Base-by-base conservation (phyloP, 768 basidiomycete species). In the Naganishia randhawae region DNA sequence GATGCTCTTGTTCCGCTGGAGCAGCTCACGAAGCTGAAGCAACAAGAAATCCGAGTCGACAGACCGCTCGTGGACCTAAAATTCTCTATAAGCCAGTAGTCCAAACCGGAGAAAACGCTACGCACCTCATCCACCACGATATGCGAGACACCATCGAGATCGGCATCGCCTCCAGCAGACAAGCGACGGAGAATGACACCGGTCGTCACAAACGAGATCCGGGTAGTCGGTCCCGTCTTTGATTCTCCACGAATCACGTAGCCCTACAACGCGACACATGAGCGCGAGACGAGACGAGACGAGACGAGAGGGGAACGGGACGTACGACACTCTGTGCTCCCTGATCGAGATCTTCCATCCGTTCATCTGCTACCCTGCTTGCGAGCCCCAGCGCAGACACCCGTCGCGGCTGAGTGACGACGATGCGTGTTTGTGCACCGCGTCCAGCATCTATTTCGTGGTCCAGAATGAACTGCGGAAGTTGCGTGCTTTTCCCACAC, bases 51-150 rank as follows among this genome's bases (percentile, higher is more conserved):
- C 94, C 25, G 90, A 87, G 73, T 95, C 93, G 8, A 95, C 86
- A 13, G 90, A 91, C 29, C 93, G 86, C 80, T 97, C 93, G 75
- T 97, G 93, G 10, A 61, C 57, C 54, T 55, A 33, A 91, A 89
- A 89, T 13, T 82, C 75, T 93, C 88, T 6, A 95, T 84, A 1
- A 97, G 83, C 50, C 95, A 82, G 72, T 95, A 87, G 77, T 95
- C 92, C 27, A 89, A 87, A 73, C 93, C 92, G 8, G 94, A 86
- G 11, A 89, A 90, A 29, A 92, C 86, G 79, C 94, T 92, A 75
- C 96, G 92, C 69, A 90, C 93, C 83, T 97, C 93, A 71, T 96
- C 94, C 19, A 96, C 89, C 41, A 96, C 82, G 41, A 97, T 83
- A 81, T 96, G 94, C 2, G 88, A 88, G 50, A 93, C 84, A 45